These are phyloP conservation scores for Aureobasidium sp. DNA, from an alignment of 2,329 filamentous ascomycete species.

Conservation along the genomic window DNA sequence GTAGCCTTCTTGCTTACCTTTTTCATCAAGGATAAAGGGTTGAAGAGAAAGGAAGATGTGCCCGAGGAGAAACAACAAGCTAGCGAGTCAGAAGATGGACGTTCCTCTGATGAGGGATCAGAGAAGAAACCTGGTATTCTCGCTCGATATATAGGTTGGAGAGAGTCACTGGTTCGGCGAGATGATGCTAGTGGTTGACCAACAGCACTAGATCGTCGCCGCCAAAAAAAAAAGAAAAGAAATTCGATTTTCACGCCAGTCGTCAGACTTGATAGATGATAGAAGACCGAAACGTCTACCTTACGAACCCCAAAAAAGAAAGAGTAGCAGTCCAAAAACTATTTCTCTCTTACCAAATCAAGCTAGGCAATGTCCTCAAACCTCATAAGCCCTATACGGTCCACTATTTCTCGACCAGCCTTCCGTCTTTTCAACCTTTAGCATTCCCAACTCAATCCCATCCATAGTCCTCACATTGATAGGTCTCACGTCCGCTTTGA, in stretches of 20 bases:
- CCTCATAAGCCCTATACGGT: neutral
- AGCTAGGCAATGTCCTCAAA: neutral
- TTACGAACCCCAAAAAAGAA: too few species aligned
- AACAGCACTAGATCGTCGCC: neutral
- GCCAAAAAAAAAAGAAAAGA: too few species aligned
- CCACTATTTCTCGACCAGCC: neutral
- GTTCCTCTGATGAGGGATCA: neutral
- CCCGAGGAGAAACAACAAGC: neutral
- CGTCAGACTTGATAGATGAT: too few species aligned
- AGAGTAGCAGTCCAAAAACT: too few species aligned
- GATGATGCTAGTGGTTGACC: neutral
- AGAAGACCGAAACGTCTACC: too few species aligned
- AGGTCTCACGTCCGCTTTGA: neutral
- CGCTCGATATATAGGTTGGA: neutral
- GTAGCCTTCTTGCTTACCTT: constrained; percentile 41
- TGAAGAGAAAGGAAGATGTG: constrained; percentile 22
- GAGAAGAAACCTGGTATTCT: neutral
- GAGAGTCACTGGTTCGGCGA: neutral
- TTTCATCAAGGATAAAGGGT: constrained; percentile 39
- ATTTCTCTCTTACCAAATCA: too few species aligned
- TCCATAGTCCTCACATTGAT: constrained; percentile 8
- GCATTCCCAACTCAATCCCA: neutral
- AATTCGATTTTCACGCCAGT: too few species aligned
- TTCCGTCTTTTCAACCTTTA: constrained; percentile 1
- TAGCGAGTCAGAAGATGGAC: neutral